Base-by-base conservation (phyloP, 768 basidiomycete species). In the Ephemerocybe angulata region DNA sequence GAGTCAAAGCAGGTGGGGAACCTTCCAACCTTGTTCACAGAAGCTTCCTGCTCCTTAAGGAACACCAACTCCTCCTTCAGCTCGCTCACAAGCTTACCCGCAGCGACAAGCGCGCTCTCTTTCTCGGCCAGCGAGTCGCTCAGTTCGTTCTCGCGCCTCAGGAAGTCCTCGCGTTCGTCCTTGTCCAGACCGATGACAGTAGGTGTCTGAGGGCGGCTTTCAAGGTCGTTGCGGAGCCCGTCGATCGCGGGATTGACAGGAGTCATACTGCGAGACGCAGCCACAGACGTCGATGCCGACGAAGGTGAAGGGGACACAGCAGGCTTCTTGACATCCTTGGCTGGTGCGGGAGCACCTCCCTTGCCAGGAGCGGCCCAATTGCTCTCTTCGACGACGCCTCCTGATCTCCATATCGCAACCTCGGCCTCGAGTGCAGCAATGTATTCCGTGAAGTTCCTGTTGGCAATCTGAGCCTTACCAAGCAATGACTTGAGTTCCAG, bases 131-230 rank as follows among this genome's bases (percentile, higher is more conserved):
- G 77, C 61, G 85, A 78, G 70, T 99, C 97, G 57, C 87, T 95
- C 53, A 99, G 78, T 70, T 99, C 97, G 62, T 98, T 98, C 80
- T 99, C 97, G 58, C 97, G 73, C 67, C 84, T 86, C 71, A 99
- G 72, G 80, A 98, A 99, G 50, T 98, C 97, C 60, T 99, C 97
- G 55, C 95, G 77, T 73, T 99, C 97, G 63, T 98, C 97, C 76
- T 94, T 93, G 60, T 97, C 95, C 61, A 98, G 68, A 21, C 87
- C 86, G 52, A 89, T 79, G 38, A 88, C 88, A 6, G 90, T 91
- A 13, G 96, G 97, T 15, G 97, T 98, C 67, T 91, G 89, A 24
- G 96, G 94, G 53, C 97, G 76, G 65, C 89, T 92, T 55, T 89
- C 87, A 35, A 88, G 65, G 35, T 90, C 91, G 1, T 77, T 74